These are phyloP conservation scores for Fusarium nurragi DNA, from an alignment of 2,329 filamentous ascomycete genomes.

Conservation along the genomic window DNA sequence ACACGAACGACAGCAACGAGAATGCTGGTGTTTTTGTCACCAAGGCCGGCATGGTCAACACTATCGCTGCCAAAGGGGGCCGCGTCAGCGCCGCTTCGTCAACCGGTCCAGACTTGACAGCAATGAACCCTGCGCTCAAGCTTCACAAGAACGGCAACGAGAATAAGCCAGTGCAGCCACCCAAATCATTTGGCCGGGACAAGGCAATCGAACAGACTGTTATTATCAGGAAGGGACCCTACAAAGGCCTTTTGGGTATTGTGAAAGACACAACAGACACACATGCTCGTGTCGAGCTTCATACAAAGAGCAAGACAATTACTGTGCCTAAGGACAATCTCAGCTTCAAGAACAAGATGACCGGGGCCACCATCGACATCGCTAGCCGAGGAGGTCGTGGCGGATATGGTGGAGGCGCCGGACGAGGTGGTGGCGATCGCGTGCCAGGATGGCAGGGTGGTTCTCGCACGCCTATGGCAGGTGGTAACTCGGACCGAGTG, in stretches of 20 bases:
- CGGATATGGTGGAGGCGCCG: constrained; percentile 55
- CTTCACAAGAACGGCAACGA: constrained; percentile 68
- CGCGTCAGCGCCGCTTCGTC: constrained; percentile 68
- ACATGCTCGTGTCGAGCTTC: constrained; percentile 88
- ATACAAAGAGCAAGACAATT: constrained; percentile 92
- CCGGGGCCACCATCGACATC: constrained; percentile 80
- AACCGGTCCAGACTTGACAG: constrained; percentile 78
- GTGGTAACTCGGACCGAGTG: constrained; percentile 71
- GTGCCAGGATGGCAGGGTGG: constrained; percentile 69
- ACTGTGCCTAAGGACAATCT: constrained; percentile 83
- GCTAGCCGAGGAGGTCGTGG: constrained; percentile 61
- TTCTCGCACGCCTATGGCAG: constrained; percentile 73
- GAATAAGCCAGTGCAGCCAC: constrained; percentile 66
- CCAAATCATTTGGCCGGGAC: constrained; percentile 82
- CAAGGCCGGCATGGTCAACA: constrained; percentile 84
- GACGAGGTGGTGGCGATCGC: constrained; percentile 57
- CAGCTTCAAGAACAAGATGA: constrained; percentile 85
- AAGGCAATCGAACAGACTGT: constrained; percentile 90
- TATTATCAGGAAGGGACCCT: constrained; percentile 83
- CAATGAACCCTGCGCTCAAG: constrained; percentile 93
- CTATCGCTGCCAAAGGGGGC: constrained; percentile 93
- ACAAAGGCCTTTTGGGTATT: constrained; percentile 93
- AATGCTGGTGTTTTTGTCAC: constrained; percentile 92
- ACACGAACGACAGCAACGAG: constrained; percentile 84
- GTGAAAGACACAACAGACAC: constrained; percentile 93